Percentiles rank a stretch among this genome's conserved stretches.
Evolutionary conservation across 2,329 filamentous ascomycete genomes (phyloP).

Genomic region (Pseudonectria buxi): DNA sequence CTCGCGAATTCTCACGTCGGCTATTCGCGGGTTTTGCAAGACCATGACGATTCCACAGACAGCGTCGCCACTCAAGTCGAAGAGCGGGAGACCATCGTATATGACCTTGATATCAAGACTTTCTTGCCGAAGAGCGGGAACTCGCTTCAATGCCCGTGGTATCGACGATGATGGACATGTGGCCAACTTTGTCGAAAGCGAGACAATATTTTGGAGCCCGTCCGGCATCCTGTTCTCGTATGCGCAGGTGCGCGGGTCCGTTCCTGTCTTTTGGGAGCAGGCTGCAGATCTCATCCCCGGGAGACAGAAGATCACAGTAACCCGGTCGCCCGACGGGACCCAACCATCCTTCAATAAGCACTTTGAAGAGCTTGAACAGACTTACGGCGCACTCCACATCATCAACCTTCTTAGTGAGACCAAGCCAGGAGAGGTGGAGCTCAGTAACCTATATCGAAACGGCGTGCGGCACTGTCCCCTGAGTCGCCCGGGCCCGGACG

Average conservation of each 20-base stretch:
- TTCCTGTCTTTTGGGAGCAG: conserved; percentile 97
- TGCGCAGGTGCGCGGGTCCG: conserved; percentile 83
- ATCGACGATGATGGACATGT: conserved; percentile 98
- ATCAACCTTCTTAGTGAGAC: conserved; percentile 90
- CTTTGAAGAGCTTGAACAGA: conserved; percentile 76
- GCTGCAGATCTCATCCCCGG: conserved; percentile 78
- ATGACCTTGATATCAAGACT: conserved; percentile 87
- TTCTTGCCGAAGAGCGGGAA: conserved; percentile 85
- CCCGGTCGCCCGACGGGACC: conserved; percentile 80
- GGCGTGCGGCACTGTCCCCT: conserved; percentile 70
- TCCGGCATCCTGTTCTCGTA: conserved; percentile 81
- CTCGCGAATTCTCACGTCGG: conserved; percentile 83
- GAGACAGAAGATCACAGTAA: conserved; percentile 90
- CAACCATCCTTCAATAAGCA: conserved; percentile 95
- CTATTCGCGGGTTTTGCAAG: conserved; percentile 85
- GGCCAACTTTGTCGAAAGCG: conserved; percentile 97
- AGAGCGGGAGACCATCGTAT: conserved; percentile 69
- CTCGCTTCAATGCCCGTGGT: conserved; percentile 91
- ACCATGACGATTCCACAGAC: conserved; percentile 79
- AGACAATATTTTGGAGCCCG: conserved; percentile 85
- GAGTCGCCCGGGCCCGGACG: conserved; percentile 51
- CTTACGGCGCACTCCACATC: conserved; percentile 86
- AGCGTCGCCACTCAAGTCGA: conserved; percentile 61
- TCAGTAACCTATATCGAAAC: conserved; percentile 71
- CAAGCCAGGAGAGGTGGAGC: conserved; percentile 78